Evolutionary conservation across 2,329 filamentous ascomycete genomes (phyloP), one percentile per base, ranked within the genome.

Genomic region (Fonsecaea nubica): DNA sequence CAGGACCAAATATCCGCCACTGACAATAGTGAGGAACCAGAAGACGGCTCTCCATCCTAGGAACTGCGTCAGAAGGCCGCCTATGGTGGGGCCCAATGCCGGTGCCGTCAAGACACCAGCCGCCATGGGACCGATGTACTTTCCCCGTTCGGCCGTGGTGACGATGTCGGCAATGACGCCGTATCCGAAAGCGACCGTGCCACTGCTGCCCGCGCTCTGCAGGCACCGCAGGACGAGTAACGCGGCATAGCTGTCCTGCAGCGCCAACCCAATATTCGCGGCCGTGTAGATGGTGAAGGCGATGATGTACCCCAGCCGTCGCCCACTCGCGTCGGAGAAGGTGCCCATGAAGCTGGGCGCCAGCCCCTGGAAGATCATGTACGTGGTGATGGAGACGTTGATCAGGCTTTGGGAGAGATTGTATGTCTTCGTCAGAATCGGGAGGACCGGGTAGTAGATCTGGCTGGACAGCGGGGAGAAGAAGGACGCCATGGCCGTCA

Each of bases 11-110:
- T 75, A 71, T 1, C 73, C 72, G 0, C 76, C 80, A 0, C 79
- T 75, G 58, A 82, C 76, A 21, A 86, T 84, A 35, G 81, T 75
- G 4, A 87, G 76, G 64, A 85, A 84, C 83, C 83, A 86, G 68
- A 86, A 87, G 6, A 86, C 80, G 1, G 78, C 77, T 45, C 79
- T 75, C 84, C 84, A 86, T 0, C 83, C 84, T 0, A 85, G 70
- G 48, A 78, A 78, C 56, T 82, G 79, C 0, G 80, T 77, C 0
- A 86, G 67, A 0, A 81, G 72, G 7, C 84, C 85, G 0, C 84
- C 84, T 30, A 86, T 79, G 0, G 84, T 78, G 0, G 85, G 84
- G 0, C 81, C 83, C 8, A 86, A 66, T 0, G 82, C 80, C 5
- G 82, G 82, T 0, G 79, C 82, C 21, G 84, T 74, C 18, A 77